These are phyloP conservation scores for Mycena chlorophos DNA, from an alignment of 768 basidiomycete species.

Conservation along the genomic window DNA sequence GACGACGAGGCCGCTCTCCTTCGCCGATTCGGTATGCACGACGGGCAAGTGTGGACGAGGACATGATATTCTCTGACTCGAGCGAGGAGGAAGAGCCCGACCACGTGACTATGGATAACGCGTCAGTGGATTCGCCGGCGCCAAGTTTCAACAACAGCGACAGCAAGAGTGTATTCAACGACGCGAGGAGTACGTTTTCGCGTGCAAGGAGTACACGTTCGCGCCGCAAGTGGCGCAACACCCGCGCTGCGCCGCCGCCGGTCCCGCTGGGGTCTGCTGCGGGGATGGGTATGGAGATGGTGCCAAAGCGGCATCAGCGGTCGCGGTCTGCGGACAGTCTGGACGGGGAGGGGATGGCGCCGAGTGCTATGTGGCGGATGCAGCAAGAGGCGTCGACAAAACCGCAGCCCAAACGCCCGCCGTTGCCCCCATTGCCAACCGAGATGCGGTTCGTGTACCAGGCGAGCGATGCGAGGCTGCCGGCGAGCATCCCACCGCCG, in stretches of 20 bases:
- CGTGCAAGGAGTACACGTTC: constrained; percentile 11
- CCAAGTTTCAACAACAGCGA: constrained; percentile 3
- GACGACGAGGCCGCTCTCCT: constrained; percentile 9
- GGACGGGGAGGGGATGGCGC: constrained; percentile 14
- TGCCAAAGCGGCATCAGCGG: constrained; percentile 1
- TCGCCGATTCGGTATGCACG: constrained; percentile 20
- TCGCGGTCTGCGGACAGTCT: constrained; percentile 17
- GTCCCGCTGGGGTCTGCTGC: constrained; percentile 17
- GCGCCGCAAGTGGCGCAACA: constrained; percentile 9
- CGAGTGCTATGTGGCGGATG: constrained; percentile 19
- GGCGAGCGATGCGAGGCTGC: constrained; percentile 13
- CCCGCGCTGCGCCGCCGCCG: constrained; percentile 18
- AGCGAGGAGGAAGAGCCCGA: constrained; percentile 13
- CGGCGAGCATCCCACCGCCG: constrained; percentile 18
- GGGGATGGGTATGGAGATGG: constrained; percentile 4
- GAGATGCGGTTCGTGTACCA: constrained; percentile 21
- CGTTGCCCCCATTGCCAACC: not conserved
- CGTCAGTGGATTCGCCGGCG: constrained; percentile 10
- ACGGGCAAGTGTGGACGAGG: constrained; percentile 11
- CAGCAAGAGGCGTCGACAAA: constrained; percentile 14
- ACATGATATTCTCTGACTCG: constrained; percentile 18
- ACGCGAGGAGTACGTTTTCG: constrained; percentile 20
- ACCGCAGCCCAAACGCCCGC: not conserved
- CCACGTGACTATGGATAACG: not conserved
- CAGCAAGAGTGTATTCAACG: constrained; percentile 12